Evolutionary conservation across 2,329 filamentous ascomycete species (phyloP).

Genomic region (Penicillium griseofulvum): DNA sequence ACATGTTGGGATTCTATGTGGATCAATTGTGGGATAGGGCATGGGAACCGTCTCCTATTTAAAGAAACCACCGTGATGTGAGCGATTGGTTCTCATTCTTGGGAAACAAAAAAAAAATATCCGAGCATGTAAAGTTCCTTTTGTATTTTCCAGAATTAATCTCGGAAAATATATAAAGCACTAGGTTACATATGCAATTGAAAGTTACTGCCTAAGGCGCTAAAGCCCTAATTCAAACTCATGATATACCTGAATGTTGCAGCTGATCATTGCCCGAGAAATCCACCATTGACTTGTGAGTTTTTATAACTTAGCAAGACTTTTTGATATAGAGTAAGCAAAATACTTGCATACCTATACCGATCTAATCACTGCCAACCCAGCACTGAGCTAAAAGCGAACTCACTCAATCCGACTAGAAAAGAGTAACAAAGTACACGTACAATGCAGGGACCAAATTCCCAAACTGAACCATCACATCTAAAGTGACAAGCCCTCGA

Average conservation of each 20-base stretch:
- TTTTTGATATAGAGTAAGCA: not conserved
- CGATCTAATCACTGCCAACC: too few species aligned
- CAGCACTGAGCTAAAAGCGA: not conserved
- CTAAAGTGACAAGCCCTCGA: not conserved
- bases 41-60: not conserved
- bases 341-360: not conserved
- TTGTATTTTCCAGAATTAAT: not conserved
- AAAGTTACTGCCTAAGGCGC: not conserved
- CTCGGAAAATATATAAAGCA: not conserved
- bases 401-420: not conserved
- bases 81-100: not conserved
- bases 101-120: not conserved
- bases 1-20: too few species aligned
- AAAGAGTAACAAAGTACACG: too few species aligned
- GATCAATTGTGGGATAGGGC: not conserved
- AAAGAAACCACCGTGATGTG: not conserved
- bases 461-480: not conserved
- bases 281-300: not conserved
- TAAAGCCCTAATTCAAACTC: not conserved
- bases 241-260: not conserved
- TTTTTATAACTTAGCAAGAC: not conserved
- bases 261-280: not conserved
- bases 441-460: not conserved
- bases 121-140: not conserved
- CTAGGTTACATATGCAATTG: not conserved